phyloP scores from a whole-genome alignment of 1,284 basidiomycete genomes.

The Malassezia obtusa region DNA sequence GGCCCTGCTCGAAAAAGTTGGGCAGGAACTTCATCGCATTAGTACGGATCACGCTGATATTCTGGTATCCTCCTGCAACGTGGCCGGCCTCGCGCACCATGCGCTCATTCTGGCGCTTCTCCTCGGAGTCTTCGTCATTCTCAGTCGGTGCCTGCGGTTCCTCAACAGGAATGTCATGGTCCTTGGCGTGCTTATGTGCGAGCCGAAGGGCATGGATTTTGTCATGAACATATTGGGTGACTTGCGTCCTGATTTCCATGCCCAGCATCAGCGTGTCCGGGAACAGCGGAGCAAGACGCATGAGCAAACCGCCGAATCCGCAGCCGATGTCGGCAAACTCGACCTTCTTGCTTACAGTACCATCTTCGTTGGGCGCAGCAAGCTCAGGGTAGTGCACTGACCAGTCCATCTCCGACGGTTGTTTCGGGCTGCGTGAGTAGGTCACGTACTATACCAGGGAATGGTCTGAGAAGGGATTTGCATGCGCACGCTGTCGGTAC shows the following conservation, averaged over 20 bases:
- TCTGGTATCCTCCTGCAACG: constrained; percentile 62
- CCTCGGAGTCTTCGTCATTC: constrained; percentile 37
- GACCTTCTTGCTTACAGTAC: constrained; percentile 54
- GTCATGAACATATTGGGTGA: constrained; percentile 91
- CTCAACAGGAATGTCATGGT: neutral
- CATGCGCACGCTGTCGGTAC: constrained; percentile 93
- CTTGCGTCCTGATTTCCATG: constrained; percentile 92
- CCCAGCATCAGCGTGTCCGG: constrained; percentile 91
- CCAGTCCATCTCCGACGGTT: constrained; percentile 75
- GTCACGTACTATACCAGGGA: constrained; percentile 62
- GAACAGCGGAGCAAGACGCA: constrained; percentile 78
- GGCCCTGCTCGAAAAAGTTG: constrained; percentile 86
- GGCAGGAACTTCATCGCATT: constrained; percentile 99
- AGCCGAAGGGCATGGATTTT: constrained; percentile 76
- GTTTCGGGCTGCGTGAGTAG: constrained; percentile 56
- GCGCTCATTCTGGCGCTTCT: constrained; percentile 28
- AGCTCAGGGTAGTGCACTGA: constrained; percentile 70
- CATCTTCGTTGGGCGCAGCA: constrained; percentile 41
- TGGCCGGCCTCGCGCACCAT: constrained; percentile 20
- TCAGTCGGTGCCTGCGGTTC: neutral
- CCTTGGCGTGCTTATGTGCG: constrained; percentile 44
- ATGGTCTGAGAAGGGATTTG: constrained; percentile 97
- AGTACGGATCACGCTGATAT: constrained; percentile 84
- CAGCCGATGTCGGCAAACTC: constrained; percentile 97
- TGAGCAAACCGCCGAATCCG: constrained; percentile 89